Conservation (phyloP, 768 basidiomycete species). For the Suillus americanus region DNA sequence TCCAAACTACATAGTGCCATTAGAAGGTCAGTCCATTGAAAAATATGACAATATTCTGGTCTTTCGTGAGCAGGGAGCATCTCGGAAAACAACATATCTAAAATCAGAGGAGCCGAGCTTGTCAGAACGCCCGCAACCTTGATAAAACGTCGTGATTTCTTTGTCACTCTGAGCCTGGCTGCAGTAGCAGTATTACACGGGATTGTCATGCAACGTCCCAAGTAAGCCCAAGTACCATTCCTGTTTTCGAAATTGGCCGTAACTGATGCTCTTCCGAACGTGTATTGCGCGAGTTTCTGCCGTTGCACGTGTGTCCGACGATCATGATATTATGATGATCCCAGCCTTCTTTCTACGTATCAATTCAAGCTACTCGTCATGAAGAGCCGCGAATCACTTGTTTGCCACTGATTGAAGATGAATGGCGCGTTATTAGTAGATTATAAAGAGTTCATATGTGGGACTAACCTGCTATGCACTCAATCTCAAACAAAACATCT, state of each 20-base stretch:
- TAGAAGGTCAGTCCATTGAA: background rate
- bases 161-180: too few relatives aligned
- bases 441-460: background rate
- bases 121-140: too few relatives aligned
- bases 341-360: background rate
- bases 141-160: too few relatives aligned
- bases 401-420: background rate
- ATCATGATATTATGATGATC: background rate
- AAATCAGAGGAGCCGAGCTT: too few relatives aligned
- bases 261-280: background rate
- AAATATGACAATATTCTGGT: background rate
- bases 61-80: background rate
- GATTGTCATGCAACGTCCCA: too few relatives aligned
- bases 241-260: background rate
- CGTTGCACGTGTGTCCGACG: background rate
- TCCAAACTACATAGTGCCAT: background rate
- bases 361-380: background rate
- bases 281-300: background rate
- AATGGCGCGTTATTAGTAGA: background rate
- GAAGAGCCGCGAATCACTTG: background rate
- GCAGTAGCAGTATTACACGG: too few relatives aligned
- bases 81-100: background rate
- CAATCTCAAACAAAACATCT: constrained; percentile 91
- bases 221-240: background rate
- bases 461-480: constrained; percentile 74